Base-by-base conservation (phyloP, 176 grass and related monocot species). In the Triticum dicoccoides region DNA sequence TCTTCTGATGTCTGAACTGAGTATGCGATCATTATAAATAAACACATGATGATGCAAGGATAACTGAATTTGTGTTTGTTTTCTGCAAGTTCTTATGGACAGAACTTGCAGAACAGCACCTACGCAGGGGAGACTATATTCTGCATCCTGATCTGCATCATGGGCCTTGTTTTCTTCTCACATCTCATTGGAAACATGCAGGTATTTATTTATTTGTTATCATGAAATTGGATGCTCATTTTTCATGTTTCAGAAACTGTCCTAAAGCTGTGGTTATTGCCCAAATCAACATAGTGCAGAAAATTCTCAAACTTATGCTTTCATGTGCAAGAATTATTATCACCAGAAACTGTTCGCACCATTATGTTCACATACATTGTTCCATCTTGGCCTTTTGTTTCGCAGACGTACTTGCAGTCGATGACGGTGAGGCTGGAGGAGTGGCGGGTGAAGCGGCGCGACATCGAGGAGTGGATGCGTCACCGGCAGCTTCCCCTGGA, bases 161-260 rank as follows among this genome's bases (percentile, higher is more conserved):
- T 94, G 73, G 96, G 96, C n/a, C 93, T 98, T 4, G 93, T 98
- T 82, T 93, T 98, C 66, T 98, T 98, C 34, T 95, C 96, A 8
- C 93, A 96, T 94, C 94, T 98, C 74, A 98, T 98, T 66, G 96
- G 96, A 77, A 98, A 98, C 92, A 98, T 98, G 93, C 92, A 97
- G 95, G 95, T 97, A 86, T 23, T 29, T 74, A 54, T 13, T 70
- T 23, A 45, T 65, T 18, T 66, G 0, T 59, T 67, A 17, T 61
- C 45, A 1, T 77, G 12, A 27, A 65, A 79, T 15, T 61, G 33
- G 6, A 14, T 78, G 30, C 30, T 32, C 13, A 5, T 1, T 20
- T 32, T 66, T 2, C 4, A 3, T 20, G 6, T 6, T 18, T 15
- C 0, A 15, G 5, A n/a, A 20, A 8, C 4, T 80, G 5, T 17